phyloP scores from a whole-genome alignment of 345 rosid genomes.

The Abelmoschus esculentus region DNA sequence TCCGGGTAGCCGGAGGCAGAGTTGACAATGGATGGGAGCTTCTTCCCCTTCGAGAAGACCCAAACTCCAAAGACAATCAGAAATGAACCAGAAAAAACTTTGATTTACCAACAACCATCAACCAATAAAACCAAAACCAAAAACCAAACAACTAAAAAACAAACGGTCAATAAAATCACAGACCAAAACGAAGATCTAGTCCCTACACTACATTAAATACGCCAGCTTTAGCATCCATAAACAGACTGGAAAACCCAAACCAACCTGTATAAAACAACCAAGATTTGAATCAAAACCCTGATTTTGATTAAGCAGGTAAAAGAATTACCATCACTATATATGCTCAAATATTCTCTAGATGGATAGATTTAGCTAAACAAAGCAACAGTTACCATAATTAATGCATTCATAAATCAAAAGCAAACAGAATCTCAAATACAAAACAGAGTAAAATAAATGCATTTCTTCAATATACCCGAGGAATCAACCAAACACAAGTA shows the following conservation, averaged over 20 bases:
- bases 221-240: slow-evolving; percentile 17
- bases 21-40: slow-evolving; percentile 39
- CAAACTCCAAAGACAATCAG: slow-evolving; percentile 33
- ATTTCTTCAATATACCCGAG: slow-evolving; percentile 4
- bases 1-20: slow-evolving; percentile 1
- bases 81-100: slow-evolving; percentile 14
- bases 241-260: background rate
- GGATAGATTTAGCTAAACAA: background rate
- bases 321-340: background rate
- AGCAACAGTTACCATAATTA: background rate
- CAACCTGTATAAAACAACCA: slow-evolving; percentile 20
- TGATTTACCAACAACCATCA: slow-evolving; percentile 40
- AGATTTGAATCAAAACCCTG: background rate
- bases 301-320: background rate
- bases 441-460: background rate
- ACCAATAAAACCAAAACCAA: slow-evolving; percentile 21
- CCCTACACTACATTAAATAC: slow-evolving; percentile 18
- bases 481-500: background rate
- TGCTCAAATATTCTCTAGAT: background rate
- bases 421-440: background rate
- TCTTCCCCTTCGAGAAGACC: slow-evolving; percentile 36
- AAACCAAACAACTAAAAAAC: slow-evolving; percentile 5
- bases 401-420: slow-evolving; percentile 3
- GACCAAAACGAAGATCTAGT: background rate
- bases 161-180: background rate